These are phyloP conservation scores for Yamadazyma takamatsuzukensis DNA, from an alignment of 805 yeast genomes.

Conservation along the genomic window DNA sequence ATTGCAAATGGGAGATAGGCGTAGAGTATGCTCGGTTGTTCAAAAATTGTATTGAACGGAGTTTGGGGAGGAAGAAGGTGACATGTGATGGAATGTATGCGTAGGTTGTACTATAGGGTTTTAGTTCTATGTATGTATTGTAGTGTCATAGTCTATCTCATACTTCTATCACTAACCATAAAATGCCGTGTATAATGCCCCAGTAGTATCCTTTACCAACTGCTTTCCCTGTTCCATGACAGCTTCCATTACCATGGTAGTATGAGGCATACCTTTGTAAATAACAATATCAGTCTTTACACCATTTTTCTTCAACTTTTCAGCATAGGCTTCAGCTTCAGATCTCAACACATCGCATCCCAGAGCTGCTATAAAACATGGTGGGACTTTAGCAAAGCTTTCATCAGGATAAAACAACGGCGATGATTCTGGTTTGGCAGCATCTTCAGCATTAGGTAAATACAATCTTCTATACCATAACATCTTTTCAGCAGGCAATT, in stretches of 20 bases:
- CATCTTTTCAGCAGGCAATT: conserved; percentile 44
- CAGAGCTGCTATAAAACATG: conserved; percentile 39
- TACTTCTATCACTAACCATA: conserved; percentile 4
- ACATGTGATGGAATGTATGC: conserved; percentile 50
- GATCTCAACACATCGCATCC: conserved; percentile 43
- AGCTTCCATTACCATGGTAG: conserved; percentile 48
- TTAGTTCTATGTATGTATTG: too few species aligned
- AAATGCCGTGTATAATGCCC: conserved; percentile 27
- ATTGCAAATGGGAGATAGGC: conserved; percentile 54
- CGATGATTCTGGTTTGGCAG: conserved; percentile 32
- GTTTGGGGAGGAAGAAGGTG: conserved; percentile 45
- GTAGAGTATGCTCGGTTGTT: conserved; percentile 53
- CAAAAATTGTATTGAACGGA: conserved; percentile 51
- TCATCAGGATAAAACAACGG: conserved; percentile 40
- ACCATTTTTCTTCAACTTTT: conserved; percentile 36
- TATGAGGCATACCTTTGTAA: conserved; percentile 44
- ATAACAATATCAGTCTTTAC: conserved; percentile 27
- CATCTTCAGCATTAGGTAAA: conserved; percentile 28
- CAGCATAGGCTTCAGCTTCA: conserved; percentile 42
- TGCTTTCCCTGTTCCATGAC: conserved; percentile 31
- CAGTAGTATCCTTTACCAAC: conserved; percentile 26
- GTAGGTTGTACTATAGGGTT: background rate
- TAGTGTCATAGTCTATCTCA: background rate
- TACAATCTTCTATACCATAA: conserved; percentile 42
- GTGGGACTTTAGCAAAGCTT: conserved; percentile 36